Conservation (phyloP, 129 eudicot species). For the Centella asiatica region DNA sequence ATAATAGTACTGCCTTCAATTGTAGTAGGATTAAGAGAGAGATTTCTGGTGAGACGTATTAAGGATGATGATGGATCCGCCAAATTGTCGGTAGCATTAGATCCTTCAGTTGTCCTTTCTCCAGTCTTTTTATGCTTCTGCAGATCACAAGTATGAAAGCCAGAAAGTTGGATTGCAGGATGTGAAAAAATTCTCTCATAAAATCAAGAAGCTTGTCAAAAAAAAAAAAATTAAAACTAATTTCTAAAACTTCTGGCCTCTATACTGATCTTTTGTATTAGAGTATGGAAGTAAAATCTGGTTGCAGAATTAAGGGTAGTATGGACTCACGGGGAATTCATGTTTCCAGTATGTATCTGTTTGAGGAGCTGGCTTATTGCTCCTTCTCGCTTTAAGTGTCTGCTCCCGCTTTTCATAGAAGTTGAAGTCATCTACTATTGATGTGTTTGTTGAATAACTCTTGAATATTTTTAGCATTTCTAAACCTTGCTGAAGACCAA, state of each 20-base stretch:
- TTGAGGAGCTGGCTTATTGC: constrained; percentile 34
- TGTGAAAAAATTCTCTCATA: not conserved
- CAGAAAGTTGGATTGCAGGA: not conserved
- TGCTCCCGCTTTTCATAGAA: constrained; percentile 68
- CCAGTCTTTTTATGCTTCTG: constrained; percentile 33
- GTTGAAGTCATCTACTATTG: constrained; percentile 58
- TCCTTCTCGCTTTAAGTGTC: constrained; percentile 44
- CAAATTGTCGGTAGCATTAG: constrained; percentile 10
- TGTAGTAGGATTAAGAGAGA: constrained; percentile 31
- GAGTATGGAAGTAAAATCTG: not conserved
- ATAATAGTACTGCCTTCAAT: not conserved
- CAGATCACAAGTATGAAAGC: not conserved
- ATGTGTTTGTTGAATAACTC: constrained; percentile 50
- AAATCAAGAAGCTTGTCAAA: too few species aligned
- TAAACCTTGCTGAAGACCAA: constrained; percentile 68
- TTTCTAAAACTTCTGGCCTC: too few species aligned
- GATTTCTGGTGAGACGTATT: constrained; percentile 40
- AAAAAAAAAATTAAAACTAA: not conserved
- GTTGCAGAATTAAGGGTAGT: not conserved
- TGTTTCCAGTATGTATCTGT: constrained; percentile 18
- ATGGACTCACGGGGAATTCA: constrained; percentile 19
- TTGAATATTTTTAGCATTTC: constrained; percentile 86
- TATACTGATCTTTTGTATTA: too few species aligned
- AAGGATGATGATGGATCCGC: constrained; percentile 35
- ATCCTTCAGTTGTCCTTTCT: constrained; percentile 30